A percentile compares a stretch with the other conserved stretches of the same genome.
Conservation (phyloP, 805 yeast genomes). For the Sugiyamaella qingdaonensis region DNA sequence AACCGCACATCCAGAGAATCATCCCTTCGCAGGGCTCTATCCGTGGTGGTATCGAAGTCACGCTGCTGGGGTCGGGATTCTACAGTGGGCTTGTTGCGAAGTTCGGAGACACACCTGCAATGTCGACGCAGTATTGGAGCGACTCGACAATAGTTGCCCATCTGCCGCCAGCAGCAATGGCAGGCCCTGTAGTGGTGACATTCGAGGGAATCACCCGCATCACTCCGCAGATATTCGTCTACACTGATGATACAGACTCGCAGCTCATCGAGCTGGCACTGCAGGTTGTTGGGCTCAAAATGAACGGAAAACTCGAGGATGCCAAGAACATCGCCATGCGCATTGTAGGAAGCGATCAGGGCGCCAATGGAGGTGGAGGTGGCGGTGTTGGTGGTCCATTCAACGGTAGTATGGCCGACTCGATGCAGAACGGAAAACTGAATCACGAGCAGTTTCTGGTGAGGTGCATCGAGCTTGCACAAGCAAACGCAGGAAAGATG, state of each 20-base stretch:
- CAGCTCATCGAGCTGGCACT: conserved; percentile 92
- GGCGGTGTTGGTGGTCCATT: background rate
- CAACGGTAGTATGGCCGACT: background rate
- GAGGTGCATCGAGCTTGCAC: conserved; percentile 20
- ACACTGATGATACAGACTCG: conserved; percentile 91
- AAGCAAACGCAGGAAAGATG: conserved; percentile 55
- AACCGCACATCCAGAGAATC: conserved; percentile 72
- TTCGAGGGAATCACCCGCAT: conserved; percentile 52
- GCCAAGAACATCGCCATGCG: conserved; percentile 90
- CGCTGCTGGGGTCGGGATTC: conserved; percentile 83
- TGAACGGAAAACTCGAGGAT: conserved; percentile 94
- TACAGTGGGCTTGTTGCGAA: conserved; percentile 76
- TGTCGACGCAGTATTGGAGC: conserved; percentile 93
- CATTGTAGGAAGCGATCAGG: conserved; percentile 59
- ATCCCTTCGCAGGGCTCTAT: conserved; percentile 96
- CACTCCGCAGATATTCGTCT: conserved; percentile 67
- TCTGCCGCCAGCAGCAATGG: conserved; percentile 81
- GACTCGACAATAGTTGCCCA: conserved; percentile 91
- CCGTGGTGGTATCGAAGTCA: conserved; percentile 94
- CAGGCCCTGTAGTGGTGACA: conserved; percentile 92
- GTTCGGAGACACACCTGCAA: conserved; percentile 57
- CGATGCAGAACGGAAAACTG: background rate
- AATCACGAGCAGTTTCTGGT: conserved; percentile 42
- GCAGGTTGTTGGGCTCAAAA: conserved; percentile 93
- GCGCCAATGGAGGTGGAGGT: conserved; percentile 1